Evolutionary conservation across 2,329 filamentous ascomycete species (phyloP).

Genomic region (Graphilbum fragrans): DNA sequence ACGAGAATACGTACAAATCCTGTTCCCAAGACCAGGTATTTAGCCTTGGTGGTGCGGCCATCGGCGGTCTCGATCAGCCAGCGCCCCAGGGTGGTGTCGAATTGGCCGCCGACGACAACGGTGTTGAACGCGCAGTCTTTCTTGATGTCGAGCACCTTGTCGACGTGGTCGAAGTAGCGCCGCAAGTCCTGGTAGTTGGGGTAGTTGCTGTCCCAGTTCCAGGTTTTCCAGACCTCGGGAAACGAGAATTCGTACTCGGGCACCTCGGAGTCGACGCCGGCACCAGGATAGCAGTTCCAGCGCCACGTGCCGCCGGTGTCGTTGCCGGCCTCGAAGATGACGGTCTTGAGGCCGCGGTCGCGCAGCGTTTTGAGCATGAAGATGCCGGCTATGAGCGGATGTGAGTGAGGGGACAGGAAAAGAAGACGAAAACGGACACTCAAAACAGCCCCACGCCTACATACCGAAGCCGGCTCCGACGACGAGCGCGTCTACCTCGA

Average conservation of each 20-base stretch:
- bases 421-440: background rate
- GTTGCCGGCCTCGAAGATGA: constrained; percentile 39
- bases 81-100: constrained; percentile 30
- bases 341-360: constrained; percentile 32
- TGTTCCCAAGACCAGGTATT: constrained; percentile 39
- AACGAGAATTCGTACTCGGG: constrained; percentile 41
- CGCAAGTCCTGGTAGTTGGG: constrained; percentile 39
- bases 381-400: constrained; percentile 28
- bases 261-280: constrained; percentile 39
- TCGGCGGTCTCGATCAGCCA: constrained; percentile 38
- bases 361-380: constrained; percentile 40
- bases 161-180: constrained; percentile 47
- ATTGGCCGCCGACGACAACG: constrained; percentile 37
- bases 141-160: constrained; percentile 39
- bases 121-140: constrained; percentile 47
- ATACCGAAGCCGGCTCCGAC: constrained; percentile 32
- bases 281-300: constrained; percentile 44
- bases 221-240: constrained; percentile 39
- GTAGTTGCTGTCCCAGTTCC: constrained; percentile 43
- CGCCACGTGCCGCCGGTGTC: constrained; percentile 41
- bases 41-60: constrained; percentile 34
- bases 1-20: constrained; percentile 37
- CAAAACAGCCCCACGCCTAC: constrained; percentile 3
- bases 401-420: background rate
- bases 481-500: constrained; percentile 30